Base-by-base conservation (phyloP, 2,329 filamentous ascomycete genomes). In the Fusarium ramigenum region DNA sequence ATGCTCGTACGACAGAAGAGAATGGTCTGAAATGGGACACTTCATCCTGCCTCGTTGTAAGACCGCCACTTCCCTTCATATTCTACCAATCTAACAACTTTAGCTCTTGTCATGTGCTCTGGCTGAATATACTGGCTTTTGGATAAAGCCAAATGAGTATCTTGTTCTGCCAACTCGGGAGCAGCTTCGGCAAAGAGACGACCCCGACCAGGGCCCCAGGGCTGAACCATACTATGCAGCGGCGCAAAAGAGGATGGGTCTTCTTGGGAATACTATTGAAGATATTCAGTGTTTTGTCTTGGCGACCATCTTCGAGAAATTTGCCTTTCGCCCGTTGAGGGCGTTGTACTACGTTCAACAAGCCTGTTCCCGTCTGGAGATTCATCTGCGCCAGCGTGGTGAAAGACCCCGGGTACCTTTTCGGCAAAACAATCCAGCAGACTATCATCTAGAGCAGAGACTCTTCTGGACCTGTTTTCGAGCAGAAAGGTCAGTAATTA, bases 271-370 rank as follows among this genome's bases (percentile, higher is more conserved):
- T n/a, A 65, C 62, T 10, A 60, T 78, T 7, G 36, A 66, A 30
- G 77, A 78, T 44, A 78, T 78, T 4, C 77, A 78, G 37, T 78
- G 76, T 37, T 66, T 78, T 7, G 77, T 73, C 19, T 66, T 75
- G 1, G 74, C 77, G 19, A 63, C 61, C 15, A 66, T 78, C 23
- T 77, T 69, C 32, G 75, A 78, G 44, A 78, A 75, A 42, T 73
- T 66, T 39, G 63, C 63, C 14, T 46, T 77, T 6, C 66, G 75
- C 11, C 74, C 73, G 7, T n/a, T 78, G 21, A 60, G 70, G 30
- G 67, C 75, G 15, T 77, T 71, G 67, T 75, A 72, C 34, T 72
- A 73, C 25, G 40, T 78, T 30, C 73, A 77, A 34, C 74, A 77
- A 47, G 75, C 74, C 7, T 64, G 56, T 19, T 37, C 43, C 7